Conservation (phyloP, 176 grass and related monocot genomes). For the Juncus effusus region DNA sequence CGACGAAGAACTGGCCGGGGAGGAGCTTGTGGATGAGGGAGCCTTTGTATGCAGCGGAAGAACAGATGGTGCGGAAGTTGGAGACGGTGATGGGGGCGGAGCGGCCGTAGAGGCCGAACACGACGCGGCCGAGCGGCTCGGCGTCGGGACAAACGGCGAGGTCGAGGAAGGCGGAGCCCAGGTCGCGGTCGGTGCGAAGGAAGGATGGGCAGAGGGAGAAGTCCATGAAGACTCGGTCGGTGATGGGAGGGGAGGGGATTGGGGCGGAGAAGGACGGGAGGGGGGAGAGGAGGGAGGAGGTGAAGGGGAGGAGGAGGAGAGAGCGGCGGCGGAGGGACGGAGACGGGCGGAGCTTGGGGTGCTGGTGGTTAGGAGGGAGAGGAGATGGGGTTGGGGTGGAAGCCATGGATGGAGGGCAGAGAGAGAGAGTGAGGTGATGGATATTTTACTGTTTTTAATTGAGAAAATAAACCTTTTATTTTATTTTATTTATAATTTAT, state of each 20-base stretch:
- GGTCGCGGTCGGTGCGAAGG: slow-evolving; percentile 60
- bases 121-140: slow-evolving; percentile 72
- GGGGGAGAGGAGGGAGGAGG: slow-evolving; percentile 21
- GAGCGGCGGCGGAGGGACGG: slow-evolving; percentile 19
- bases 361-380: slow-evolving; percentile 1
- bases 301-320: slow-evolving; percentile 32
- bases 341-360: neutral
- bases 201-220: slow-evolving; percentile 81
- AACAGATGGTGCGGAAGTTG: slow-evolving; percentile 77
- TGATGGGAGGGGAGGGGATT: slow-evolving; percentile 41
- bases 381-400: slow-evolving; percentile 15
- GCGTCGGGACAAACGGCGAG: slow-evolving; percentile 77
- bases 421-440: neutral
- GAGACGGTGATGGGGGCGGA: slow-evolving; percentile 57
- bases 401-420: slow-evolving; percentile 7
- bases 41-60: slow-evolving; percentile 62
- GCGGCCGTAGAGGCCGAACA: slow-evolving; percentile 90
- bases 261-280: slow-evolving; percentile 16
- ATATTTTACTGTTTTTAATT: too few species aligned
- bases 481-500: too few species aligned
- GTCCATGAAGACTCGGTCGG: slow-evolving; percentile 89
- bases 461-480: too few species aligned
- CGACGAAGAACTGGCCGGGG: slow-evolving; percentile 80
- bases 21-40: slow-evolving; percentile 84
- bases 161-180: slow-evolving; percentile 46